Conservation (phyloP, 768 basidiomycete genomes). For the Naganishia vaughanmartiniae region DNA sequence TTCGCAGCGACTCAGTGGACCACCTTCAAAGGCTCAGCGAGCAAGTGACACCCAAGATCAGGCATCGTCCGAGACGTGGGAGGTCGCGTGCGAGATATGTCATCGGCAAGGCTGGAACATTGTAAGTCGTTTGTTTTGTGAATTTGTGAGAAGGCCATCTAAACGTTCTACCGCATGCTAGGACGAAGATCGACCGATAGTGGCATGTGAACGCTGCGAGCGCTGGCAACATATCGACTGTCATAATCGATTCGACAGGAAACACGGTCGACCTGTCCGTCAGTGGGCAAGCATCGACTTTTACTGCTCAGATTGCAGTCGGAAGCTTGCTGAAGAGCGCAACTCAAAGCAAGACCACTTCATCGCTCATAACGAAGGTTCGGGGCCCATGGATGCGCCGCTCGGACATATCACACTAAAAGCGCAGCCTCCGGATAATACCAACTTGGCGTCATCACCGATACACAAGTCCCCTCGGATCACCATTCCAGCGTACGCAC, state of each 20-base stretch:
- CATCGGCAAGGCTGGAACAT: conserved; percentile 67
- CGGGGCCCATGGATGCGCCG: background rate
- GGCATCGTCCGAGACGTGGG: conserved; percentile 64
- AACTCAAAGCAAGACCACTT: background rate
- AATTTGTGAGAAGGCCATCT: conserved; percentile 27
- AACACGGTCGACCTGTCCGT: conserved; percentile 64
- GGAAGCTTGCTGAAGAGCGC: conserved; percentile 6
- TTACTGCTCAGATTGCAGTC: conserved; percentile 56
- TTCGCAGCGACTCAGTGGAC: conserved; percentile 1
- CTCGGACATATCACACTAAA: background rate
- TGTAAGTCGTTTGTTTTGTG: conserved; percentile 55
- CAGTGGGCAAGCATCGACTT: conserved; percentile 88
- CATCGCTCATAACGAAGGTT: background rate
- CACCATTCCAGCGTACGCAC: conserved; percentile 5
- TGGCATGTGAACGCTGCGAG: conserved; percentile 75
- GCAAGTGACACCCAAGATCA: conserved; percentile 52
- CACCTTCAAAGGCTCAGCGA: background rate
- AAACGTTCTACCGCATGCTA: conserved; percentile 46
- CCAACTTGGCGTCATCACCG: background rate
- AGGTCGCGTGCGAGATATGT: conserved; percentile 85
- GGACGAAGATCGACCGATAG: conserved; percentile 76
- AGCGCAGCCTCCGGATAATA: background rate
- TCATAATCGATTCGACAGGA: conserved; percentile 69
- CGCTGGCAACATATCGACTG: conserved; percentile 89
- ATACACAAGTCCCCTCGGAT: conserved; percentile 13